Evolutionary conservation across 345 rosid genomes (phyloP), one percentile per base, ranked within the genome.

Genomic region (Linum lewisii): DNA sequence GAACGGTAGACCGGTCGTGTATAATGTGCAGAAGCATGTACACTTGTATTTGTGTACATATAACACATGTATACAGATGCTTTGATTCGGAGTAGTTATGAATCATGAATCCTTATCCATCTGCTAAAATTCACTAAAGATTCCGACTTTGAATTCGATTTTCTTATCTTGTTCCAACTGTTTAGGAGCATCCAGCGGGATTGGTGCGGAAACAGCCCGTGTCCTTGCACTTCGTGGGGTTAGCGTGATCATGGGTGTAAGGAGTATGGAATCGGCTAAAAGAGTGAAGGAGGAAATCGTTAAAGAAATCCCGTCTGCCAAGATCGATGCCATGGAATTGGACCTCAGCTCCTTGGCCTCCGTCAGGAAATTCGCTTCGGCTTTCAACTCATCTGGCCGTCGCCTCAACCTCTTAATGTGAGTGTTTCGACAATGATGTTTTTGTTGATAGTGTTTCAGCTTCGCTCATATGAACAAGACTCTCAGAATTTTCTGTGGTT

Each of bases 161-260:
- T 57, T 20, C 19, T 54, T 47, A 21, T 21, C 52, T 11, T 36
- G 15, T 54, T 20, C 18, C 61, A 51, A 21, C 20, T 56, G 47
- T 42, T 2, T 63, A 89, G 95, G 89, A 73, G 89, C 89, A 60
- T 84, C 95, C 15, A 86, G 89, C 63, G 95, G 95, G 55, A 81
- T 89, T 60, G 91, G 90, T 2, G 56, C 65, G 34, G 95, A 86
- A 75, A 89, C 97, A 0, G 61, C 81, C 0, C 81, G 95, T 13
- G 90, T 88, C 60, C 90, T 88, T 59, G 94, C 94, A 11, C 64
- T 82, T 65, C 90, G 85, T 6, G 96, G 88, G 59, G 88, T 79
- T 34, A 79, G 81, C 54, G 85, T 88, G 4, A 61, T 82, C 32
- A 84, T 88, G 94, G 88, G 75, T 0, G 87, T 80, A 6, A 79